phyloP scores from a whole-genome alignment of 2,329 filamentous ascomycete genomes.

The Monosporascus sp. region DNA sequence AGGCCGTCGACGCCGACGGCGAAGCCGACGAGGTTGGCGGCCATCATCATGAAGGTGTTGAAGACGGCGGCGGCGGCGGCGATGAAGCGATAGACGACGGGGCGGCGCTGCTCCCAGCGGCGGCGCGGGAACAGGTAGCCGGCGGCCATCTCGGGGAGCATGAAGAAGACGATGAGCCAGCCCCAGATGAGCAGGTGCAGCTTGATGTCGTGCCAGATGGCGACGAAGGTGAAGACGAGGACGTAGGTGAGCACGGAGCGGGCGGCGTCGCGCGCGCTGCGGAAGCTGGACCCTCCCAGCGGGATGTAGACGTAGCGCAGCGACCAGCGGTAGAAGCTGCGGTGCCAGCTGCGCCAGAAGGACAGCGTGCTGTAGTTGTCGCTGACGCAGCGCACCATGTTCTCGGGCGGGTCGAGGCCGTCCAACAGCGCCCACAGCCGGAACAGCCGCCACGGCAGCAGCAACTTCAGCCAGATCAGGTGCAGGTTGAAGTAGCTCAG shows the following conservation, averaged over 20 bases:
- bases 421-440: conserved; percentile 91
- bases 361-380: conserved; percentile 87
- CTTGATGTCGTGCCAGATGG: conserved; percentile 96
- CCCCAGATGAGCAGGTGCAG: conserved; percentile 89
- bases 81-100: conserved; percentile 71
- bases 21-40: conserved; percentile 90
- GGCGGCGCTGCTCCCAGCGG: conserved; percentile 61
- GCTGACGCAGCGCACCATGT: conserved; percentile 95
- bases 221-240: conserved; percentile 91
- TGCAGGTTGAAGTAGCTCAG: conserved; percentile 95
- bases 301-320: conserved; percentile 92
- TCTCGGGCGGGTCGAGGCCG: conserved; percentile 91
- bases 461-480: conserved; percentile 95
- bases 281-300: conserved; percentile 65
- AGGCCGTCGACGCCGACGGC: conserved; percentile 87
- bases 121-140: conserved; percentile 65
- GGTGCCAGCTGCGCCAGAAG: conserved; percentile 97
- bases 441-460: conserved; percentile 97
- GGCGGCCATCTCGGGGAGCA: conserved; percentile 79
- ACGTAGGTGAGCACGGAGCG: conserved; percentile 70
- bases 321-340: conserved; percentile 90
- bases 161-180: conserved; percentile 92
- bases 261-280: conserved; percentile 39
- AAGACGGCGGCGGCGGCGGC: conserved; percentile 75
- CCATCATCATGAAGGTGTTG: conserved; percentile 93